Base-by-base conservation (phyloP, 805 yeast species). In the Zygotorulaspora florentina region DNA sequence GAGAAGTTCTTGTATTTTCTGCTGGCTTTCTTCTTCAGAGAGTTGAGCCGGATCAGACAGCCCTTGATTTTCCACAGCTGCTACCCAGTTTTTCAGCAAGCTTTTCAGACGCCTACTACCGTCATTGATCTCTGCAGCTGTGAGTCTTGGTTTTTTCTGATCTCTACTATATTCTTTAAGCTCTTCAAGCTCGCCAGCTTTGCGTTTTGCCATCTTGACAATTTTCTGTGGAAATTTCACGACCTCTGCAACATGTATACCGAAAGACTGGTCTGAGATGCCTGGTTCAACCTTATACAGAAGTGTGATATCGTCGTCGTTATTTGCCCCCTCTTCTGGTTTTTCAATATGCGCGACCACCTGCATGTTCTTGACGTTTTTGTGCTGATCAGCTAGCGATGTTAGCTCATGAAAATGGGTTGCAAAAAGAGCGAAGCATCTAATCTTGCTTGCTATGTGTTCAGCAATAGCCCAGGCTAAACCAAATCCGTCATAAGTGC, bases 401-500 rank as follows among this genome's bases (percentile, higher is more conserved):
- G 98, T 93, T 48, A 93, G 74, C 64, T 93, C 99, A 65, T 93
- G 98, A 74, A 93, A 93, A 72, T 93, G 99, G 0, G 99, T 93
- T 0, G 99, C 98, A 73, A 93, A 93, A 46, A 93, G 61, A 0
- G 95, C 81, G 66, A 89, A 88, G 52, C 96, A 83, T 41, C 76
- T 73, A 42, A 86, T 76, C 41, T 83, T 72, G 15, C 73, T 73
- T 2, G 93, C 83, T 48, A 91, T 80, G 65, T 83, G 82, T 60
- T 90, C 96, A 53, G 91, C 85, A 45, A 93, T 93, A 0, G 97
- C 85, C 95, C 96, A 93, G 0, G 99, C 99, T 34, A 93, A 74
- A 0, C 99, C 99, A 71, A 93, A 93, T 0, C 99, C 99, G 66
- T 93, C 99, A 65, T 90, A 91, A 0, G 99, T 86, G 38, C 81